A percentile compares a stretch with the other conserved stretches of the same genome.
These are phyloP conservation scores for Camellia oleifera DNA, from an alignment of 179 eudicot species.

Conservation along the genomic window DNA sequence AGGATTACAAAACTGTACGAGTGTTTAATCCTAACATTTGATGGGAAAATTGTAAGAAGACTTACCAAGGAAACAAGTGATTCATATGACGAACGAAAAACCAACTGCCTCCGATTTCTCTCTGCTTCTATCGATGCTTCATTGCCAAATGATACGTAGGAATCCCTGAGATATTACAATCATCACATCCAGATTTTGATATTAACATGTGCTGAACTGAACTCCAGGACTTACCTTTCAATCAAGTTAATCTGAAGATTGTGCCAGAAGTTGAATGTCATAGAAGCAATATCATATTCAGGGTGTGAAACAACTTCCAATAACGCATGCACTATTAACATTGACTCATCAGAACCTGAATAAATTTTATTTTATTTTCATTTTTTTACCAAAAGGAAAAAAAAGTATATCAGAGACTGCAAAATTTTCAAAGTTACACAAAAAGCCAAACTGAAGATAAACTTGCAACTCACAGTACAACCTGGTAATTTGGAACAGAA, in stretches of 20 bases:
- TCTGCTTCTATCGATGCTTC: slow-evolving; percentile 82
- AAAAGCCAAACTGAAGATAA: slow-evolving; percentile 5
- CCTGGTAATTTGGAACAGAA: slow-evolving; percentile 3
- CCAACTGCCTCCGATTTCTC: slow-evolving; percentile 65
- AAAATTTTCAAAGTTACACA: background rate
- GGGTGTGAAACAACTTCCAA: slow-evolving; percentile 95
- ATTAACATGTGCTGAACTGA: slow-evolving; percentile 9
- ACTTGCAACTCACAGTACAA: background rate
- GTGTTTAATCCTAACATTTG: background rate
- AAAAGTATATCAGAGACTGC: slow-evolving; percentile 5
- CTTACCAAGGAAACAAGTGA: slow-evolving; percentile 96
- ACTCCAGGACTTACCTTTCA: slow-evolving; percentile 55
- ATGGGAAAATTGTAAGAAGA: slow-evolving; percentile 14
- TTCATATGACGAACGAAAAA: slow-evolving; percentile 85
- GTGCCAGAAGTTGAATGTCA: slow-evolving; percentile 97
- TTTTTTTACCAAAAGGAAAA: background rate
- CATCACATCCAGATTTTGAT: slow-evolving; percentile 9
- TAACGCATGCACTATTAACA: slow-evolving; percentile 86
- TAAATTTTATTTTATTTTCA: slow-evolving; percentile 7
- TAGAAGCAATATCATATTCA: slow-evolving; percentile 97
- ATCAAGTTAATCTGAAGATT: slow-evolving; percentile 80
- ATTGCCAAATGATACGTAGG: slow-evolving; percentile 50
- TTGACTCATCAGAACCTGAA: slow-evolving; percentile 90
- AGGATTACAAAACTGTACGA: background rate
- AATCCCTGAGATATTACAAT: slow-evolving; percentile 46